phyloP scores from a whole-genome alignment of 1,284 basidiomycete species.

The Vanrija humicola region DNA sequence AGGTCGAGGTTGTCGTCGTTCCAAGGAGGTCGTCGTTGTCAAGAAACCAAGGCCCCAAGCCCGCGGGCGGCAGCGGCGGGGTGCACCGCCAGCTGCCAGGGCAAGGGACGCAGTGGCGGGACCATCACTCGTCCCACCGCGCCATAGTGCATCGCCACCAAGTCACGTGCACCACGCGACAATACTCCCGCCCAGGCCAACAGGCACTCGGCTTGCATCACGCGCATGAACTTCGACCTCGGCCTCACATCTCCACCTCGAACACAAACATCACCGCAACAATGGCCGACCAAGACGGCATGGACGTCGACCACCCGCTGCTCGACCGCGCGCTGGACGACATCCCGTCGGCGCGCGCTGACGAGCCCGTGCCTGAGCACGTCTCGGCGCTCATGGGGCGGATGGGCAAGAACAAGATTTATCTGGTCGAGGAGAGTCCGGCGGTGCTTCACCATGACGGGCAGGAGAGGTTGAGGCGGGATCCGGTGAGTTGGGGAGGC shows the following conservation, averaged over 20 bases:
- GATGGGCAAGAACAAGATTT: slow-evolving; percentile 44
- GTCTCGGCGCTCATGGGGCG: slow-evolving; percentile 38
- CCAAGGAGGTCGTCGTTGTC: too few relatives aligned
- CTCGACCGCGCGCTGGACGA: slow-evolving; percentile 41
- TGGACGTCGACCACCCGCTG: slow-evolving; percentile 18
- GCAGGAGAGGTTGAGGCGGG: slow-evolving; percentile 25
- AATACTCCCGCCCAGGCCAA: too few relatives aligned
- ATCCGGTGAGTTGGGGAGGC: slow-evolving; percentile 29
- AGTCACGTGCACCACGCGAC: too few relatives aligned
- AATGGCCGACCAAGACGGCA: background rate
- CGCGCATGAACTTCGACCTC: too few relatives aligned
- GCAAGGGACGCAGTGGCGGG: too few relatives aligned
- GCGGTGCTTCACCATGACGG: slow-evolving; percentile 36
- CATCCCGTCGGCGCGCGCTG: slow-evolving; percentile 1
- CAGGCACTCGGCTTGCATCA: too few relatives aligned
- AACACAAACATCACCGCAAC: background rate
- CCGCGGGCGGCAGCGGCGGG: too few relatives aligned
- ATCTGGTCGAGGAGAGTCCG: slow-evolving; percentile 40
- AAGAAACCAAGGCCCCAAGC: too few relatives aligned
- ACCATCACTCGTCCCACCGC: too few relatives aligned
- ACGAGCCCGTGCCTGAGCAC: slow-evolving; percentile 30
- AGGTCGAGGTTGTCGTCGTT: too few relatives aligned
- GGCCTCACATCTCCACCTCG: background rate
- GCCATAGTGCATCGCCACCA: too few relatives aligned
- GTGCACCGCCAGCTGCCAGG: too few relatives aligned